Percentiles rank a stretch among this genome's conserved stretches.
These are phyloP conservation scores for Microdochium paspali DNA, from an alignment of 2,329 filamentous ascomycete genomes.

Conservation along the genomic window DNA sequence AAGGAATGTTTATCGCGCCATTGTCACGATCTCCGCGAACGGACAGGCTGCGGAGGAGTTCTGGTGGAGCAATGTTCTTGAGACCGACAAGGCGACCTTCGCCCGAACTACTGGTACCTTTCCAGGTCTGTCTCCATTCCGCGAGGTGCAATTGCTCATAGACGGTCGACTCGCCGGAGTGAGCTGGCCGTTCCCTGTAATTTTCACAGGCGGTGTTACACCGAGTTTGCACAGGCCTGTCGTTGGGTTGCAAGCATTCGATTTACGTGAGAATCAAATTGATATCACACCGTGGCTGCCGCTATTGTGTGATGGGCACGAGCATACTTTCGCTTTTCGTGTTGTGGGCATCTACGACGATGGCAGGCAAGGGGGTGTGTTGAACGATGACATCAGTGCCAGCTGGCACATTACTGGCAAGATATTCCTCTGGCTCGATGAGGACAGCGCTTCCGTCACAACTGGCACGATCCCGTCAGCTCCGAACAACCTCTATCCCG, in stretches of 20 bases:
- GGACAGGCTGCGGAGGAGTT: slow-evolving; percentile 71
- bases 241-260: slow-evolving; percentile 57
- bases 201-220: slow-evolving; percentile 60
- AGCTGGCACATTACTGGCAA: slow-evolving; percentile 60
- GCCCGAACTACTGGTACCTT: slow-evolving; percentile 41
- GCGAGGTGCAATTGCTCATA: slow-evolving; percentile 56
- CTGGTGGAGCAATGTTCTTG: slow-evolving; percentile 70
- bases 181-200: slow-evolving; percentile 57
- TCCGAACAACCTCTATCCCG: background rate
- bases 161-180: slow-evolving; percentile 53
- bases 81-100: slow-evolving; percentile 49
- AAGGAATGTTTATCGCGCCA: slow-evolving; percentile 52
- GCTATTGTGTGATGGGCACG: slow-evolving; percentile 39
- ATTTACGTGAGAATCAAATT: slow-evolving; percentile 57
- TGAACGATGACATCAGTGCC: slow-evolving; percentile 40
- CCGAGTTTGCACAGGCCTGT: slow-evolving; percentile 60
- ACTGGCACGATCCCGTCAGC: slow-evolving; percentile 31
- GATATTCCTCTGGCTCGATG: slow-evolving; percentile 51
- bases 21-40: slow-evolving; percentile 63
- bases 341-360: slow-evolving; percentile 48
- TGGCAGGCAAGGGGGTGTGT: slow-evolving; percentile 28
- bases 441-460: slow-evolving; percentile 34
- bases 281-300: slow-evolving; percentile 57
- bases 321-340: slow-evolving; percentile 49
- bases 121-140: slow-evolving; percentile 59